Evolutionary conservation across 768 basidiomycete species (phyloP).

Genomic region (Naganishia vaughanmartiniae): DNA sequence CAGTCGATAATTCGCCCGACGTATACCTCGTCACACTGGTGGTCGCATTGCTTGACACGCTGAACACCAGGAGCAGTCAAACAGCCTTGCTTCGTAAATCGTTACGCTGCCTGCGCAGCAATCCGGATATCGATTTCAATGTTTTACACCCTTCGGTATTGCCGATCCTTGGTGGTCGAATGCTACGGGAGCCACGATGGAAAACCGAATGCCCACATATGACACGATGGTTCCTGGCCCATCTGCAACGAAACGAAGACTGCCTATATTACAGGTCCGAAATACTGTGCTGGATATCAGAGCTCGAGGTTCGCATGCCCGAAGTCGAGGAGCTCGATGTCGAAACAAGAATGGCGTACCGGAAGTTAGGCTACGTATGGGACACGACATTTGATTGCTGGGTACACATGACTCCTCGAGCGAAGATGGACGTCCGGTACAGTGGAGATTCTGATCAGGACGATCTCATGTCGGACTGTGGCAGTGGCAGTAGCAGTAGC

Average conservation of each 20-base stretch:
- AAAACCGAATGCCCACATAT: constrained; percentile 13
- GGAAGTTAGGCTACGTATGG: constrained; percentile 9
- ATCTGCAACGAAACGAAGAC: not conserved
- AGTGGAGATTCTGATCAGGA: not conserved
- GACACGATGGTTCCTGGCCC: constrained; percentile 20
- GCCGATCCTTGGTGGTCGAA: not conserved
- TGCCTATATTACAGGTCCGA: not conserved
- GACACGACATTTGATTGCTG: constrained; percentile 17
- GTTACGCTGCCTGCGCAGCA: constrained; percentile 18
- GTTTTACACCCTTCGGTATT: not conserved
- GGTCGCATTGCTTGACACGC: not conserved
- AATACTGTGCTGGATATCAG: not conserved
- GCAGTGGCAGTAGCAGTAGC: not conserved
- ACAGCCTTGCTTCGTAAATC: not conserved
- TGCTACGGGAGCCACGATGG: constrained; percentile 3
- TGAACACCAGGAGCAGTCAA: not conserved
- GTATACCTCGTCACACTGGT: constrained; percentile 11
- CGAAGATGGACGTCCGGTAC: not conserved
- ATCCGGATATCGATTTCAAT: constrained; percentile 10
- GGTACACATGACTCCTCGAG: constrained; percentile 1
- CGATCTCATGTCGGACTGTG: not conserved
- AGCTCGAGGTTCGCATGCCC: not conserved
- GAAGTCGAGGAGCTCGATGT: constrained; percentile 19
- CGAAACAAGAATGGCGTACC: constrained; percentile 13
- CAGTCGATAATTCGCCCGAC: constrained; percentile 13